phyloP scores from a whole-genome alignment of 2,329 filamentous ascomycete genomes.

The Penicillium frequentans region DNA sequence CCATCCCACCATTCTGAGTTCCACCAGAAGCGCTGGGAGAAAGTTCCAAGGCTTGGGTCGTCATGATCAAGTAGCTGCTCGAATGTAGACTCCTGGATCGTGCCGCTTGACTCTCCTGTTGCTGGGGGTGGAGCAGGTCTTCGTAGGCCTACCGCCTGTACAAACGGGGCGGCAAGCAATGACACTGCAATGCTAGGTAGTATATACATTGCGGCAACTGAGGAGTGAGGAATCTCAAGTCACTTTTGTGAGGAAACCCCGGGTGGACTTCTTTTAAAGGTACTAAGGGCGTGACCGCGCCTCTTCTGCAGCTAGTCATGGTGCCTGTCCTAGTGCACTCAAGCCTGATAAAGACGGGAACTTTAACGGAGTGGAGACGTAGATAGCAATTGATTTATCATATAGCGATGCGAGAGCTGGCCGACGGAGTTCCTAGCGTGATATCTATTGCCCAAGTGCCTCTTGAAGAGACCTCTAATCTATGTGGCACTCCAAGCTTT shows the following conservation, averaged over 20 bases:
- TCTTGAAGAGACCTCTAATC: not conserved
- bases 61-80: slow-evolving; percentile 61
- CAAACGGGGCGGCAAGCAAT: slow-evolving; percentile 7
- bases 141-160: slow-evolving; percentile 5
- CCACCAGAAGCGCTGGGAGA: slow-evolving; percentile 57
- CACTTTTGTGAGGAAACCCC: not conserved
- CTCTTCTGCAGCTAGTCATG: not conserved
- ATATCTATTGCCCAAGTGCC: not conserved
- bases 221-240: not conserved
- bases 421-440: not conserved
- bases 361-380: not conserved
- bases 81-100: slow-evolving; percentile 38
- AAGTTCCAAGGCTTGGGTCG: slow-evolving; percentile 56
- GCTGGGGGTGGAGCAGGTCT: slow-evolving; percentile 14
- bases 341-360: not conserved
- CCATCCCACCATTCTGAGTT: slow-evolving; percentile 54
- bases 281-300: not conserved
- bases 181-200: slow-evolving; percentile 5
- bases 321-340: not conserved
- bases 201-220: slow-evolving; percentile 9
- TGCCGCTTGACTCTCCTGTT: not conserved
- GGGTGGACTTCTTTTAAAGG: not conserved
- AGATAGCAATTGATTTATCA: not conserved
- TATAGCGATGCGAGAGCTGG: not conserved
- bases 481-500: too few relatives aligned